Evolutionary conservation across 208 protist species (phyloP).

Genomic region (Crithidia fasciculata): DNA sequence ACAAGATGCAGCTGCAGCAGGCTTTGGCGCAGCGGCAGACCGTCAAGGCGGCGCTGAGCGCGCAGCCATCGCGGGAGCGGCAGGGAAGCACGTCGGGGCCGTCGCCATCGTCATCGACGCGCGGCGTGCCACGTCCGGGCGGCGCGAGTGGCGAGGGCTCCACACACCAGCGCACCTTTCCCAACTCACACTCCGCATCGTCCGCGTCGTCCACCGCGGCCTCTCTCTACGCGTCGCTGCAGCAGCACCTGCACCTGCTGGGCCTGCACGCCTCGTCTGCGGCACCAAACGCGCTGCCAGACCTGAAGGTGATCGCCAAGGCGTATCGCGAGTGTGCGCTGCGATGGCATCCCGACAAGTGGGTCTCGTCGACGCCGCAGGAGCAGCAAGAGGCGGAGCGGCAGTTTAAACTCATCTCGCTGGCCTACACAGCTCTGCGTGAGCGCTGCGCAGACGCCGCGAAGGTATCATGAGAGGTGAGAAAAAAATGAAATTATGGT

Average conservation of each 20-base stretch:
- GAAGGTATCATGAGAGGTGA: neutral
- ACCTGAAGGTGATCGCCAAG: conserved; percentile 62
- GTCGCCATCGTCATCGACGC: neutral
- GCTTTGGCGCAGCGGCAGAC: conserved; percentile 30
- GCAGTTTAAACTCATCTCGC: conserved; percentile 85
- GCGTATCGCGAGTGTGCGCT: conserved; percentile 87
- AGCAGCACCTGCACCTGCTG: conserved; percentile 38
- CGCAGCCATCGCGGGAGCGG: neutral
- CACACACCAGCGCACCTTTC: conserved; percentile 6
- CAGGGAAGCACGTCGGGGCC: neutral
- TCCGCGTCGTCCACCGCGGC: neutral
- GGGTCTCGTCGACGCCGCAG: conserved; percentile 49
- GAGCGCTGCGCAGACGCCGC: conserved; percentile 27
- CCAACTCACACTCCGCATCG: conserved; percentile 1
- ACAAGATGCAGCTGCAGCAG: conserved; percentile 35
- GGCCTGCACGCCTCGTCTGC: conserved; percentile 19
- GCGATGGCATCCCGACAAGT: conserved; percentile 91
- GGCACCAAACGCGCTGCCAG: conserved; percentile 22
- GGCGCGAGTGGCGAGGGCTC: neutral
- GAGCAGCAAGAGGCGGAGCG: conserved; percentile 68
- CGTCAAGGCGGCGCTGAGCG: conserved; percentile 12
- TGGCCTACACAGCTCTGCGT: conserved; percentile 73
- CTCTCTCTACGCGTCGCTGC: neutral
- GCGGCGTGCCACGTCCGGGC: neutral
- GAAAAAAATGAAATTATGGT: no score